phyloP scores from a whole-genome alignment of 805 yeast species.

The Vanderwaltozyma polyspora region DNA sequence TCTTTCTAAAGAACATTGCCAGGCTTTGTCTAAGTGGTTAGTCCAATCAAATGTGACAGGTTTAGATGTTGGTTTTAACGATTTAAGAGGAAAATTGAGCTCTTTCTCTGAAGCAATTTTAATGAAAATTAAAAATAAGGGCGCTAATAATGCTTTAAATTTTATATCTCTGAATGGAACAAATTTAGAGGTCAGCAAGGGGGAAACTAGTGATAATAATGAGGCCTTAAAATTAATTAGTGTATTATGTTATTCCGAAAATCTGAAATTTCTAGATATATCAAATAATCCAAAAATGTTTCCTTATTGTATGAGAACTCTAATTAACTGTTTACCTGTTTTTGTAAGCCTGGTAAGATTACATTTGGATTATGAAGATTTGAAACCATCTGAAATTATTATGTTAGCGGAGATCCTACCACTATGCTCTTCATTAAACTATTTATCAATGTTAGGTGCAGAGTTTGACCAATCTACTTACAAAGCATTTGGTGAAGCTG shows the following conservation, averaged over 20 bases:
- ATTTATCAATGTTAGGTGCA: constrained; percentile 63
- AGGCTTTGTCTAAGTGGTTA: constrained; percentile 51
- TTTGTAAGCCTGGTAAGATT: constrained; percentile 53
- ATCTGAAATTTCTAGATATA: constrained; percentile 61
- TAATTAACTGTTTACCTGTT: constrained; percentile 58
- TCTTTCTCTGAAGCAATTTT: constrained; percentile 20
- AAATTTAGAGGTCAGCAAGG: constrained; percentile 40
- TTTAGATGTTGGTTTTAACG: constrained; percentile 76
- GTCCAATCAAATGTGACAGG: constrained; percentile 42
- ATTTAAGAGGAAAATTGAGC: constrained; percentile 32
- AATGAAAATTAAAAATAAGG: constrained; percentile 15
- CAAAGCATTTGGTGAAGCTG: constrained; percentile 55
- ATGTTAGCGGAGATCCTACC: constrained; percentile 65
- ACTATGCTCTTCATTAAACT: constrained; percentile 50
- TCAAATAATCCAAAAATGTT: constrained; percentile 67
- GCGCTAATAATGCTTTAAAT: constrained; percentile 25
- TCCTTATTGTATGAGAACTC: constrained; percentile 40
- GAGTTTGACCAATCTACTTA: constrained; percentile 47
- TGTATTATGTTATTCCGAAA: constrained; percentile 40
- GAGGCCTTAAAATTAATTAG: constrained; percentile 33
- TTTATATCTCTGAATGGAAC: constrained; percentile 58
- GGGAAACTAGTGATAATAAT: constrained; percentile 27
- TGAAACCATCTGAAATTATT: constrained; percentile 44
- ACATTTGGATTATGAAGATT: constrained; percentile 58
- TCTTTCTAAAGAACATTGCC: constrained; percentile 45